Base-by-base conservation (phyloP, 176 grass and related monocot genomes). In the Urochloa ruziziensis region DNA sequence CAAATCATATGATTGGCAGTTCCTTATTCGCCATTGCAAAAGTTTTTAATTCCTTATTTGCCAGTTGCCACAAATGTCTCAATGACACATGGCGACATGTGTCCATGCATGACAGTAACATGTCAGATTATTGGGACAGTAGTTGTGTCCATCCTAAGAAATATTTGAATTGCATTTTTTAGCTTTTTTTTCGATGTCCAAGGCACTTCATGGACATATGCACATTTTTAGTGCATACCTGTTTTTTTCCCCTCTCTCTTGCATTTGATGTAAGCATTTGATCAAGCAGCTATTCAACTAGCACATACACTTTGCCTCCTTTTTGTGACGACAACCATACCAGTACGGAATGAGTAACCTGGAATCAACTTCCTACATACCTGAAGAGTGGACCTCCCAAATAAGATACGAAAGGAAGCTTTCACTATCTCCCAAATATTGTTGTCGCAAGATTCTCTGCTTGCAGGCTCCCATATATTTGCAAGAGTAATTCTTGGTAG, bases 381-480 rank as follows among this genome's bases (percentile, higher is more conserved):
- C 93, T 94, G 93, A 74, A 96, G 93, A 57, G 87, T 98, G 57
- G 96, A 96, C 62, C 77, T 73, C 83, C 67, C 82, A 89, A 90
- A 95, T 62, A 98, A 64, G 90, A 98, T 94, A 4, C 65, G 64
- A 49, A 91, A 81, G 47, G 93, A 93, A 84, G 87, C 51, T 92
- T 94, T 96, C 36, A 94, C 16, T 83, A 93, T 94, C 80, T 91
- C 91, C 96, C 89, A 96, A 57, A 93, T 4, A 85, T 94, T 98
- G 81, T 90, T 75, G 30, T 80, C 62, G 77, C 93, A 98, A 36
- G 87, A 84, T 91, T 95, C 89, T 73, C 75, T 90, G 82, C 89
- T 91, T 67, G 96, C 96, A 42, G 93, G 96, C 73, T 95, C 93
- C 96, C 93, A 98, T 87, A 98, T 90, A 70, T 95, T 98, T 54